Base-by-base conservation (phyloP, 768 basidiomycete genomes). In the Phanerodontia chrysosporium region DNA sequence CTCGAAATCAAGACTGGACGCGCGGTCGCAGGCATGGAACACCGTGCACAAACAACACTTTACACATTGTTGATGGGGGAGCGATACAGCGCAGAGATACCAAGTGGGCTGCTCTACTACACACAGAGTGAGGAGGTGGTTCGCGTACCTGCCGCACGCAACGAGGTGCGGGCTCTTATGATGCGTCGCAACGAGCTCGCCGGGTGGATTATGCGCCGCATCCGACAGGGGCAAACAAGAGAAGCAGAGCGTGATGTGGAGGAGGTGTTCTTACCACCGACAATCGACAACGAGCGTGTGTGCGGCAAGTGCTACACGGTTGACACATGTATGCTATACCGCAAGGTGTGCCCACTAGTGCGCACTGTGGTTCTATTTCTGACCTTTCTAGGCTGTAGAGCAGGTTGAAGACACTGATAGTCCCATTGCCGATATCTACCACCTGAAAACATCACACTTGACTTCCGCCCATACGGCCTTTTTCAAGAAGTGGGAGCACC, bases 1-100 rank as follows among this genome's bases (percentile, higher is more conserved):
- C 85, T 99, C 55, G 97, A 99, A 72, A 92, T 99, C 74, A 99
- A 99, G 74, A 99, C 97, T 0, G 97, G 97, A 1, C 81, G 89
- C 29, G 75, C 87, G 0, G 75, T 79, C 6, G 87, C 84, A 0
- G 81, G 83, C 1, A 86, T 95, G 84, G 94, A 96, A 64, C 96
- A 98, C 72, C 89, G 97, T 36, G 97, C 97, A 0, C 97, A 99
- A 73, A 99, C 97, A 1, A 95, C 98, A 87, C 75, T 99, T 3
- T 99, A 99, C 70, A 96, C 94, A 1, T 76, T 98, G 4, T 79
- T 99, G 1, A 84, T 94, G 65, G 83, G 85, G 39, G 95, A 98
- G 69, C 83, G 96, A n/a, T 98, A 98, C 66, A 92, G 86, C 5
- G 81, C 83, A 5, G 82, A 88, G 22, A 85, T 97, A 9, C 80